These are phyloP conservation scores for Leucocoprinus leucothites DNA, from an alignment of 768 basidiomycete genomes.

Conservation along the genomic window DNA sequence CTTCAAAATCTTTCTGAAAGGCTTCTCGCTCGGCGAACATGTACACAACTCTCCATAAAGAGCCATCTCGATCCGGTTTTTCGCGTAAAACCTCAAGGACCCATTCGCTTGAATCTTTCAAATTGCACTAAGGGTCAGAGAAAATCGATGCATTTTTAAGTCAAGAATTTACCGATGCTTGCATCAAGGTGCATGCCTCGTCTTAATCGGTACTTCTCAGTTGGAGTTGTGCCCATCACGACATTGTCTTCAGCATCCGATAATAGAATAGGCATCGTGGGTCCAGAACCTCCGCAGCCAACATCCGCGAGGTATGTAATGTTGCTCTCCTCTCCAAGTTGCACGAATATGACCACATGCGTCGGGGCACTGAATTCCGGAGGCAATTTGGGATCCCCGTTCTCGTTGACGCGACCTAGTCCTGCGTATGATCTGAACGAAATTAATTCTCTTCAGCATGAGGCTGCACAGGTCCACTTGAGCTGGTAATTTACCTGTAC, in stretches of 20 bases:
- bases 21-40: conserved; percentile 1
- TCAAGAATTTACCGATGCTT: conserved; percentile 6
- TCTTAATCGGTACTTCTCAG: conserved; percentile 10
- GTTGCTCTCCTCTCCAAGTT: not conserved
- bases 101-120: not conserved
- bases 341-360: conserved; percentile 11
- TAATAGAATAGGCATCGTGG: conserved; percentile 4
- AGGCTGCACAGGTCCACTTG: no score
- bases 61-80: not conserved
- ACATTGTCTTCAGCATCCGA: conserved; percentile 9
- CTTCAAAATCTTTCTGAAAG: conserved; percentile 1
- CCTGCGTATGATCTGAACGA: conserved; percentile 5
- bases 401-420: conserved; percentile 5
- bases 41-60: conserved; percentile 1
- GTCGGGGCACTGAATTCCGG: not conserved
- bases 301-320: conserved; percentile 11
- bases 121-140: no score
- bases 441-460: not conserved
- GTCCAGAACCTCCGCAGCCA: conserved; percentile 5
- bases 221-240: conserved; percentile 6
- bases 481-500: not conserved
- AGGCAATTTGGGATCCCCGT: not conserved
- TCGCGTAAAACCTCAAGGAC: not conserved
- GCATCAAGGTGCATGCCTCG: conserved; percentile 2
- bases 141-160: no score